Evolutionary conservation across 2,329 filamentous ascomycete genomes (phyloP).

Genomic region (Alternaria atra): DNA sequence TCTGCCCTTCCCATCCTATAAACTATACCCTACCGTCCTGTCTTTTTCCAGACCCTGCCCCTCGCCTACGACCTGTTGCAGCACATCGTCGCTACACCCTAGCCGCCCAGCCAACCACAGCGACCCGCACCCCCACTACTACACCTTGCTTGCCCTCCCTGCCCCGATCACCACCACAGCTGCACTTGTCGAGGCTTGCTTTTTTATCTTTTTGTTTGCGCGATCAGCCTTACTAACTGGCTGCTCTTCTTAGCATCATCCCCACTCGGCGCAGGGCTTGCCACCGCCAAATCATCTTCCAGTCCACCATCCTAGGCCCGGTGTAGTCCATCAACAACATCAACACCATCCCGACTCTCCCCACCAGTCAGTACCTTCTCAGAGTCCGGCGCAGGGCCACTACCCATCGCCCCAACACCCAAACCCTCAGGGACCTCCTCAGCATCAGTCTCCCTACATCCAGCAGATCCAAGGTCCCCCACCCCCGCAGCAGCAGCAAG

Average conservation of each 20-base stretch:
- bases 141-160: conserved; percentile 25
- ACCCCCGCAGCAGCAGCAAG: conserved; percentile 69
- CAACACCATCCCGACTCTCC: conserved; percentile 70
- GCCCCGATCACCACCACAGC: conserved; percentile 10
- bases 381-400: conserved; percentile 64
- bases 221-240: conserved; percentile 42
- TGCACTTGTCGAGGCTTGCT: conserved; percentile 14
- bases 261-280: conserved; percentile 78
- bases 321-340: conserved; percentile 66
- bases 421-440: conserved; percentile 62
- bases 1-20: conserved; percentile 45
- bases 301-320: conserved; percentile 74
- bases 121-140: conserved; percentile 30
- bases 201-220: conserved; percentile 26
- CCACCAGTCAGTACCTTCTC: conserved; percentile 66
- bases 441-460: conserved; percentile 70
- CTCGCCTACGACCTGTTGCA: conserved; percentile 44
- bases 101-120: conserved; percentile 33
- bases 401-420: conserved; percentile 75
- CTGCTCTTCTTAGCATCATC: conserved; percentile 70
- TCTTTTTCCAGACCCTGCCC: conserved; percentile 46
- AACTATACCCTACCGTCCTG: conserved; percentile 46
- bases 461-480: conserved; percentile 69
- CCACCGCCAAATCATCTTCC: conserved; percentile 65
- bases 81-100: conserved; percentile 31